Percentiles rank a stretch among this genome's conserved stretches.
Conservation (phyloP, 2,329 filamentous ascomycete genomes). For the Moelleriella libera region DNA sequence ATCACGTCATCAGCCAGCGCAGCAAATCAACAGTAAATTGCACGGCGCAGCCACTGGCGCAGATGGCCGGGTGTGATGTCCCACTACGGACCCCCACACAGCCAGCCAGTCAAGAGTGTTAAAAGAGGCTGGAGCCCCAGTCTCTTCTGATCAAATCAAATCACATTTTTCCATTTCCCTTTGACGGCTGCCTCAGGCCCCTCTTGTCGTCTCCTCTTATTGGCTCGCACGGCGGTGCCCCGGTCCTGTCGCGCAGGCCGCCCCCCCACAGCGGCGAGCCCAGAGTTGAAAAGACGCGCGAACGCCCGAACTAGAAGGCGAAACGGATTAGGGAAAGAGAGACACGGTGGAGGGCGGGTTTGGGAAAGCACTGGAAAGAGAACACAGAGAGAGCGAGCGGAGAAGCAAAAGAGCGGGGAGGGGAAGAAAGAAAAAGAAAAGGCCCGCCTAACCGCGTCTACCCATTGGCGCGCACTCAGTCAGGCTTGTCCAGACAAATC, state of each 20-base stretch:
- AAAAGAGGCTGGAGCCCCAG: constrained; percentile 24
- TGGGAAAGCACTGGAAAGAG: not conserved
- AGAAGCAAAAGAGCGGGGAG: constrained; percentile 5
- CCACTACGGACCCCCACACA: constrained; percentile 23
- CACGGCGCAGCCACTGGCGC: constrained; percentile 10
- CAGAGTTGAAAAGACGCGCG: not conserved
- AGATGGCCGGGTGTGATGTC: constrained; percentile 6
- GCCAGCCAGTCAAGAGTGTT: constrained; percentile 36
- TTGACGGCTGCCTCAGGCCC: constrained; percentile 23
- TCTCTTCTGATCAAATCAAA: constrained; percentile 27
- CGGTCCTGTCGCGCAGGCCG: not conserved
- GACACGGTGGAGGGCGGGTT: too few species aligned
- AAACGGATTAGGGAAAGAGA: too few species aligned
- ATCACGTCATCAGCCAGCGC: constrained; percentile 10
- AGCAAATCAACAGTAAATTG: constrained; percentile 16
- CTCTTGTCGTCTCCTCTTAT: constrained; percentile 23
- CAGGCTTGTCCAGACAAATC: constrained; percentile 5
- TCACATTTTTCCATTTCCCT: constrained; percentile 32
- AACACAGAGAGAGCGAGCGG: not conserved
- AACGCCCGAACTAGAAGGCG: too few species aligned
- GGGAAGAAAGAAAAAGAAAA: constrained; percentile 6
- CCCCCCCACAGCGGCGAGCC: not conserved
- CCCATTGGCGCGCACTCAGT: constrained; percentile 8
- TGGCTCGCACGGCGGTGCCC: constrained; percentile 5
- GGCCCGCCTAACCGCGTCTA: constrained; percentile 1